Percentiles rank a stretch among this genome's conserved stretches.
Conservation (phyloP, 768 basidiomycete genomes). For the Neoboletus brunneissimus region DNA sequence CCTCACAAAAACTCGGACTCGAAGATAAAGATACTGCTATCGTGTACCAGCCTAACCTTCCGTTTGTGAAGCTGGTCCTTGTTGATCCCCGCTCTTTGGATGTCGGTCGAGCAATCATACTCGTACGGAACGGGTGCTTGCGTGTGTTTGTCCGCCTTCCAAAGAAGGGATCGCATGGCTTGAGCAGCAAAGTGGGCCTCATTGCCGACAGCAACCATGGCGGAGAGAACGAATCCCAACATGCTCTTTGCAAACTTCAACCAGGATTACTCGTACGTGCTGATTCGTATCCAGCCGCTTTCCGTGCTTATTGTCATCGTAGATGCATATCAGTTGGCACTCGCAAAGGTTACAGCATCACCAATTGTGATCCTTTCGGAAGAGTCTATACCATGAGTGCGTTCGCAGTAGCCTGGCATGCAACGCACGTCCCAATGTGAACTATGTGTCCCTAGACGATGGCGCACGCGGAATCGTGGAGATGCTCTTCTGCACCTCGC, state of each 20-base stretch:
- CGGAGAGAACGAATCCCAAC: conserved; percentile 42
- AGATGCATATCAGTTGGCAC: conserved; percentile 95
- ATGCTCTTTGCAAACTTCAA: conserved; percentile 95
- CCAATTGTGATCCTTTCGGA: conserved; percentile 97
- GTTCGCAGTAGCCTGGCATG: conserved; percentile 32
- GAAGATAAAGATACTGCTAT: neutral
- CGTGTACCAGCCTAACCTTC: neutral
- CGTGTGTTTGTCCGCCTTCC: conserved; percentile 15
- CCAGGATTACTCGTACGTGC: conserved; percentile 87
- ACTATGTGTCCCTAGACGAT: conserved; percentile 54
- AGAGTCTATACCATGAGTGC: conserved; percentile 92
- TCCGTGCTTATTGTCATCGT: conserved; percentile 4
- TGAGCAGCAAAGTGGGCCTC: neutral
- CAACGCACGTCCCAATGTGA: neutral
- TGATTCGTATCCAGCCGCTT: neutral
- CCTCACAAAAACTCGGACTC: neutral
- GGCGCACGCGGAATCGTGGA: conserved; percentile 96
- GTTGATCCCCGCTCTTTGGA: too few species aligned
- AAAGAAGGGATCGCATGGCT: neutral
- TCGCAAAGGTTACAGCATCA: conserved; percentile 92
- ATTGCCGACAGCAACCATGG: conserved; percentile 28
- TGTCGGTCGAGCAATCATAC: too few species aligned
- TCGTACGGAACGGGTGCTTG: too few species aligned
- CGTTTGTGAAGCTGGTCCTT: neutral
- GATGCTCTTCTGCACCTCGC: conserved; percentile 98